phyloP scores from a whole-genome alignment of 441 rosid genomes.

The Eutrema salsugineum region DNA sequence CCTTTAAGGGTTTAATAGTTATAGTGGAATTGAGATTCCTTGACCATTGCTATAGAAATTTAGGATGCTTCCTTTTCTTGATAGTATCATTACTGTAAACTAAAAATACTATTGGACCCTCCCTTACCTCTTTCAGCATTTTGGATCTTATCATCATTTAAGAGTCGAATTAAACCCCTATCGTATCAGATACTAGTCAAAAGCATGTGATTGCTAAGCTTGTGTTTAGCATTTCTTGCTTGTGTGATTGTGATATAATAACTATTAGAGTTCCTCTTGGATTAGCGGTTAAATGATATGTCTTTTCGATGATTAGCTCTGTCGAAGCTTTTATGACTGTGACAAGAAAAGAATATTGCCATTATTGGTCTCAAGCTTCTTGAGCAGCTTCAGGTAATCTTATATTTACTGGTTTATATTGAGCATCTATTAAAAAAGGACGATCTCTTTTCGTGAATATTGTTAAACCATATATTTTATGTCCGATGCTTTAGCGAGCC shows the following conservation, averaged over 20 bases:
- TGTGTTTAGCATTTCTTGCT: not conserved
- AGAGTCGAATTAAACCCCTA: conserved; percentile 5
- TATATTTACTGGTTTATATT: conserved; percentile 28
- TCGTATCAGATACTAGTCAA: conserved; percentile 16
- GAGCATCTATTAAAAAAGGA: conserved; percentile 19
- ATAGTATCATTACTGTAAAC: conserved; percentile 8
- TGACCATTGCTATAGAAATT: conserved; percentile 8
- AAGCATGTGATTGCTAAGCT: conserved; percentile 24
- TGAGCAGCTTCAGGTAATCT: conserved; percentile 15
- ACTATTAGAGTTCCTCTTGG: not conserved
- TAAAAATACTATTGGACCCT: conserved; percentile 23
- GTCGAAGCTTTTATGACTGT: not conserved
- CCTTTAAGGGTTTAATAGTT: conserved; percentile 4
- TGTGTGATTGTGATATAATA: not conserved
- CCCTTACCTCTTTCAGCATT: conserved; percentile 20
- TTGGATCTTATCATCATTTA: conserved; percentile 25
- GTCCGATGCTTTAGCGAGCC: conserved; percentile 10
- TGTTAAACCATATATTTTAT: not conserved
- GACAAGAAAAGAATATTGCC: conserved; percentile 21
- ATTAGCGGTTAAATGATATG: not conserved
- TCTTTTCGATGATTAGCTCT: not conserved
- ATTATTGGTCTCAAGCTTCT: conserved; percentile 21
- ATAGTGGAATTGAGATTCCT: conserved; percentile 24
- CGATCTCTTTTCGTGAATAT: not conserved
- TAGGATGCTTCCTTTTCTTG: conserved; percentile 23